Conservation (phyloP, 2,329 filamentous ascomycete species). For the Fusarium sublunatum region DNA sequence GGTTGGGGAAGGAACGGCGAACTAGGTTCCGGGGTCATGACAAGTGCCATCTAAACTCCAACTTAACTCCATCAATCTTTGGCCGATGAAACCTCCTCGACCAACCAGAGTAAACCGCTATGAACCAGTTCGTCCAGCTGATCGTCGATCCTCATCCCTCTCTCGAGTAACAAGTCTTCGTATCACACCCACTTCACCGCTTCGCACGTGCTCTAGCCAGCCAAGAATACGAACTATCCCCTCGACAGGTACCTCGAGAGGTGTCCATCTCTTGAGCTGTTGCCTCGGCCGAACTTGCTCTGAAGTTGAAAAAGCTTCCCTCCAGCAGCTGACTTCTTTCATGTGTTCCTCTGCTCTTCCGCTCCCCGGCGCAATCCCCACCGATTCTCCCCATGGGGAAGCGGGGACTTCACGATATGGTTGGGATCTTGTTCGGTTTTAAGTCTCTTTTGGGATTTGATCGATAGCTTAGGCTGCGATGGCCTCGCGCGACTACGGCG, state of each 20-base stretch:
- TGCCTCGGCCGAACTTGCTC: conserved; percentile 21
- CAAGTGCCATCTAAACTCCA: conserved; percentile 15
- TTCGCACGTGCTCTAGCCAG: conserved; percentile 22
- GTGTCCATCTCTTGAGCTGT: not conserved
- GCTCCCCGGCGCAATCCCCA: conserved; percentile 3
- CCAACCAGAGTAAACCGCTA: conserved; percentile 29
- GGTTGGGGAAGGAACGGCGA: conserved; percentile 12
- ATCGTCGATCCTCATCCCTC: conserved; percentile 28
- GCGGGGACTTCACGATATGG: conserved; percentile 18
- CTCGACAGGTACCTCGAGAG: not conserved
- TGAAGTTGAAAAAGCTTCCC: conserved; percentile 6
- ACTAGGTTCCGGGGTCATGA: conserved; percentile 14
- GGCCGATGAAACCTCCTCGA: conserved; percentile 20
- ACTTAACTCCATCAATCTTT: conserved; percentile 18
- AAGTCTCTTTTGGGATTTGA: conserved; percentile 35
- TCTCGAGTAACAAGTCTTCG: not conserved
- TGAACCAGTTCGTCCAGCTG: conserved; percentile 27
- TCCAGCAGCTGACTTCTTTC: conserved; percentile 11
- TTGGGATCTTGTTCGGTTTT: conserved; percentile 19
- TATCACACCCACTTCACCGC: not conserved
- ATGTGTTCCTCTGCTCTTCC: conserved; percentile 25
- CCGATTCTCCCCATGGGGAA: conserved; percentile 36
- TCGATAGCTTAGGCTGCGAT: conserved; percentile 13
- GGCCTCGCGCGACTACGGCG: conserved; percentile 26
- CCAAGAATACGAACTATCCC: not conserved